Evolutionary conservation across 2,329 filamentous ascomycete species (phyloP), one percentile per base, ranked within the genome.

Genomic region (Pestalotiopsis sp.): DNA sequence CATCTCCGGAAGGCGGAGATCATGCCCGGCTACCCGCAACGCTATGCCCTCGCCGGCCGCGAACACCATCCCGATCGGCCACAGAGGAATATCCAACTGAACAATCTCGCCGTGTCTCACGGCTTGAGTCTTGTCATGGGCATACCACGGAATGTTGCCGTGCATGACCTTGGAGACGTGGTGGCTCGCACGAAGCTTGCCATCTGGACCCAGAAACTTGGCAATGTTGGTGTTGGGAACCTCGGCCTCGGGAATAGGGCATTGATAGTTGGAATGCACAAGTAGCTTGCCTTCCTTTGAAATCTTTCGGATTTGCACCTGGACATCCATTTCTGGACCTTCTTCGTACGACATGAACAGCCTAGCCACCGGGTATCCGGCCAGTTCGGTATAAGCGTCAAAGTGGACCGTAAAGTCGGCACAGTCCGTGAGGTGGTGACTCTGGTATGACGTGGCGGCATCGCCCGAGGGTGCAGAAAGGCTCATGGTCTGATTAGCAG

Each of bases 251-350:
- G 57, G 20, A 3, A 27, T 23, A 14, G 57, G 11, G 7, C 20
- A 27, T 7, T n/a, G 57, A 14, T 60, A 60, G 25, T 60, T 60
- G 13, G 25, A 23, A 36, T 60, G 57, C 11, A 23, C 57, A 7
- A 60, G 11, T 20, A 60, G 11, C 9, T 60, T 23, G 20, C 57
- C 57, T 13, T 13, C 14, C 20, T 7, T 12, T 27, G 25, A 27
- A 12, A 60, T 27, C 23, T 60, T 60, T 4, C 57, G 57, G 6
- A 36, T 27, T 11, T 76, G 74, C 11, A 74, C 70, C 1, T 65
- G 62, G 1, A 77, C 72, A 58, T 76, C 74, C 9, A 75, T 61
- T 13, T 75, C 73, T 20, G 71, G 62, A 4, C 67, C 52, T 31
- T 68, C 41, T 2, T 67, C 31, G 31, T 45, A 68, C 6, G 70